These are phyloP conservation scores for Xenoacremonium recifei DNA, from an alignment of 2,329 filamentous ascomycete species.

Conservation along the genomic window DNA sequence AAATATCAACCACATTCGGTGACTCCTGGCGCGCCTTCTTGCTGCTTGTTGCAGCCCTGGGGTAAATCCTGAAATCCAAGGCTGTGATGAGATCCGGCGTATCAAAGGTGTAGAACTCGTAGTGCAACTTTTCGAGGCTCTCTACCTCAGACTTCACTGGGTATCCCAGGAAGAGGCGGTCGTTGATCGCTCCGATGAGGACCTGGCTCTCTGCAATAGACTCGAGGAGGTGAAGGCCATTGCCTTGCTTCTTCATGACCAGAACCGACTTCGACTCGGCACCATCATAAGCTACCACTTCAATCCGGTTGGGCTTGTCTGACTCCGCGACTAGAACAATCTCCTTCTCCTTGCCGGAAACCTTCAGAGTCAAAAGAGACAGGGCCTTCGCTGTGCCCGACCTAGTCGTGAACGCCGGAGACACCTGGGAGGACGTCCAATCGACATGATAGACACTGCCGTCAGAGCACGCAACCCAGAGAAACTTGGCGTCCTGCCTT, in stretches of 20 bases:
- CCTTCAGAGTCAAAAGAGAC: slow-evolving; percentile 37
- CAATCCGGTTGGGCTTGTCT: slow-evolving; percentile 30
- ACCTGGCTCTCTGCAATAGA: slow-evolving; percentile 54
- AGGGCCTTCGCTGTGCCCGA: slow-evolving; percentile 47
- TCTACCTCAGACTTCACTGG: slow-evolving; percentile 19
- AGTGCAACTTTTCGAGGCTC: slow-evolving; percentile 34
- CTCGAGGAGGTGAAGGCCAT: slow-evolving; percentile 42
- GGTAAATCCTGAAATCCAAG: slow-evolving; percentile 57
- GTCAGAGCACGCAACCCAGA: slow-evolving; percentile 61
- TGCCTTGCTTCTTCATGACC: slow-evolving; percentile 33
- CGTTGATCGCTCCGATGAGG: slow-evolving; percentile 44
- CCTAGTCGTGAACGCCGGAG: slow-evolving; percentile 40
- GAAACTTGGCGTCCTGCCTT: slow-evolving; percentile 38
- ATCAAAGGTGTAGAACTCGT: slow-evolving; percentile 59
- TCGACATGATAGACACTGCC: slow-evolving; percentile 57
- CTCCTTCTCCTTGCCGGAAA: slow-evolving; percentile 38
- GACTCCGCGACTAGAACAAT: slow-evolving; percentile 48
- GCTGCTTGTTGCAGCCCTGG: slow-evolving; percentile 13
- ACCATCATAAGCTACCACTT: slow-evolving; percentile 48
- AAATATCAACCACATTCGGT: slow-evolving; percentile 62
- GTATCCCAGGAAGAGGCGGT: slow-evolving; percentile 35
- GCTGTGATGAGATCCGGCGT: slow-evolving; percentile 64
- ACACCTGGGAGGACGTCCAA: slow-evolving; percentile 49
- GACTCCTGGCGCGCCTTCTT: slow-evolving; percentile 26
- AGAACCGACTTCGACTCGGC: slow-evolving; percentile 36